A percentile compares a stretch with the other conserved stretches of the same genome.
Evolutionary conservation across 2,329 filamentous ascomycete species (phyloP).

Genomic region (Phaeosphaeriaceae sp.): DNA sequence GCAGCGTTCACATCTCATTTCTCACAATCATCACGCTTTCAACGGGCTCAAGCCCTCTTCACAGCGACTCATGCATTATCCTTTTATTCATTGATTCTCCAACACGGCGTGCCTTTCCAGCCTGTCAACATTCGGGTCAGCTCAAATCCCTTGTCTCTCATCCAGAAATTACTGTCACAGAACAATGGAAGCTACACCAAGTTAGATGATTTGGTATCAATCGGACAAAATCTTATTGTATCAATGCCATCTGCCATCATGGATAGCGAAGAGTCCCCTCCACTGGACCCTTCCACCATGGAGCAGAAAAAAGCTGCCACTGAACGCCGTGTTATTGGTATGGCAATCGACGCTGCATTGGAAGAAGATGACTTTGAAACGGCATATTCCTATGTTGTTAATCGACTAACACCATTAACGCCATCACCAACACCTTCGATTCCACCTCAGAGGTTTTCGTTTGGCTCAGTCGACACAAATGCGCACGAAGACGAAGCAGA

Average conservation of each 20-base stretch:
- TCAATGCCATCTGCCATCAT: conserved; percentile 42
- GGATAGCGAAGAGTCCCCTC: conserved; percentile 57
- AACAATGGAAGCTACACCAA: conserved; percentile 77
- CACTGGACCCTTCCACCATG: conserved; percentile 25
- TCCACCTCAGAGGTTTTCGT: conserved; percentile 32
- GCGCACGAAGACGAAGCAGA: conserved; percentile 53
- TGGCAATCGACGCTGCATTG: conserved; percentile 80
- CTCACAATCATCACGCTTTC: conserved; percentile 57
- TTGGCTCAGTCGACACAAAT: conserved; percentile 29
- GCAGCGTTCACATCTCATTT: conserved; percentile 68
- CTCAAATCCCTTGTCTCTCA: conserved; percentile 73
- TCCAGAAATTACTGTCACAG: conserved; percentile 76
- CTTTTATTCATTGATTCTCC: conserved; percentile 77
- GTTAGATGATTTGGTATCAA: conserved; percentile 73
- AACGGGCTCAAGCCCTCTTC: conserved; percentile 68
- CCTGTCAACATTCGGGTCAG: conserved; percentile 80
- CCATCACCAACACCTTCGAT: conserved; percentile 30
- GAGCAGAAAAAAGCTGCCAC: conserved; percentile 51
- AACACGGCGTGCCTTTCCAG: conserved; percentile 79
- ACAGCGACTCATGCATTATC: conserved; percentile 76
- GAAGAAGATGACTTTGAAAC: conserved; percentile 83
- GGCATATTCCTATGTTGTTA: conserved; percentile 82
- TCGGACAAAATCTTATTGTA: conserved; percentile 69
- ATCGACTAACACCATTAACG: conserved; percentile 61
- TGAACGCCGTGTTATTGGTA: conserved; percentile 73